Conservation (phyloP, 1,139 yeast species). For the Lodderomyces beijingensis region DNA sequence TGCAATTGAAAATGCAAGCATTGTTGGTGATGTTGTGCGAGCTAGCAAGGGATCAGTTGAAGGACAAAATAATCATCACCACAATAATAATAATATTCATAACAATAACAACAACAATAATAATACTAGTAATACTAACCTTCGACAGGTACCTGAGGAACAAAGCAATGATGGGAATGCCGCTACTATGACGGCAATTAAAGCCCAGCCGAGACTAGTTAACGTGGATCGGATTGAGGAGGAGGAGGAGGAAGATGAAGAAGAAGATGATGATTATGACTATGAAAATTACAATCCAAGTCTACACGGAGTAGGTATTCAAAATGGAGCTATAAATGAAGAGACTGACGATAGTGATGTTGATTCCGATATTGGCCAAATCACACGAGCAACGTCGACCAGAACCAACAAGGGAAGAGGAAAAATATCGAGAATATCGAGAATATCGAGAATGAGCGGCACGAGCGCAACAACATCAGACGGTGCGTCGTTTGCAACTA, state of each 20-base stretch:
- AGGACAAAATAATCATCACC: neutral
- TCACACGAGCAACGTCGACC: slow-evolving; percentile 41
- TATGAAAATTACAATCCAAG: slow-evolving; percentile 12
- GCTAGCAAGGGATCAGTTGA: slow-evolving; percentile 12
- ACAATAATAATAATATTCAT: neutral
- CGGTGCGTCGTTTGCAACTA: neutral
- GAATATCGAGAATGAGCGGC: no score
- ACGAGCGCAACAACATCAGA: neutral
- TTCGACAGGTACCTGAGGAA: slow-evolving; percentile 1
- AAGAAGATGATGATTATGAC: slow-evolving; percentile 18
- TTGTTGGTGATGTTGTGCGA: slow-evolving; percentile 45
- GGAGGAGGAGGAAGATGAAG: slow-evolving; percentile 43
- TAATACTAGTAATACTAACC: slow-evolving; percentile 1
- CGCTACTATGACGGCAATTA: slow-evolving; percentile 60
- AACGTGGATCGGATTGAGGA: slow-evolving; percentile 51
- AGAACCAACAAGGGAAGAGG: slow-evolving; percentile 12
- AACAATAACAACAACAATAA: slow-evolving; percentile 16
- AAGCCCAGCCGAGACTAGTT: slow-evolving; percentile 65
- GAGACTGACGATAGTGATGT: slow-evolving; percentile 34
- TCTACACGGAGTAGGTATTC: slow-evolving; percentile 5
- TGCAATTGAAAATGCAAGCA: slow-evolving; percentile 51
- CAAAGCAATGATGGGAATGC: slow-evolving; percentile 2
- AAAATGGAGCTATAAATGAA: neutral
- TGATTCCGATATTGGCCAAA: slow-evolving; percentile 46
- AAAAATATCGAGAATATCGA: no score